These are phyloP conservation scores for Plectranthus barbatus DNA, from an alignment of 257 asterid species.

Conservation along the genomic window DNA sequence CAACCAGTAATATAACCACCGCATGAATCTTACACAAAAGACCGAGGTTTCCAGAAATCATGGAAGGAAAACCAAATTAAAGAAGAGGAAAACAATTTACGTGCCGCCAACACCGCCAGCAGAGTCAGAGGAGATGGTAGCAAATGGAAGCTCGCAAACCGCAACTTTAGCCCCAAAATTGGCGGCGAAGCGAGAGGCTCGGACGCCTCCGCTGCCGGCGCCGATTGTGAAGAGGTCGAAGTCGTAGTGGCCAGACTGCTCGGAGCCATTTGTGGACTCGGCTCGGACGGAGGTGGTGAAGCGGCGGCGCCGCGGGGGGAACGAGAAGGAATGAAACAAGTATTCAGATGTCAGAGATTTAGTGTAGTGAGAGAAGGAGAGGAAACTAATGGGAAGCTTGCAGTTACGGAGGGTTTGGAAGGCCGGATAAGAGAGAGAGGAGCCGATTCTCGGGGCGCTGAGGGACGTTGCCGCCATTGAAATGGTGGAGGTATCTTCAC, in stretches of 20 bases:
- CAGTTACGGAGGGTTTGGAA: constrained; percentile 32
- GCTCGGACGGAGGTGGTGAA: constrained; percentile 40
- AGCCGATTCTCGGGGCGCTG: constrained; percentile 46
- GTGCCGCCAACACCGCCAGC: constrained; percentile 97
- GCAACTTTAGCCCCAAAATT: constrained; percentile 89
- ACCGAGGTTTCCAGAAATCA: background rate
- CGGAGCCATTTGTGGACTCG: constrained; percentile 49
- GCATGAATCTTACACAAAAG: background rate
- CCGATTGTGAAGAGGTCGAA: constrained; percentile 92
- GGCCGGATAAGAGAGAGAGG: constrained; percentile 37
- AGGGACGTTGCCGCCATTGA: constrained; percentile 72
- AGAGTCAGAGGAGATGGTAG: constrained; percentile 80
- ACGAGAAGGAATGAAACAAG: constrained; percentile 9
- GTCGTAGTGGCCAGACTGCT: constrained; percentile 49
- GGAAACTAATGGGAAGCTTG: constrained; percentile 28
- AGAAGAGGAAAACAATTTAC: constrained; percentile 23
- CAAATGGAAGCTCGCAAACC: constrained; percentile 87
- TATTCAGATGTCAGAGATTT: constrained; percentile 14
- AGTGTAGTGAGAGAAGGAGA: constrained; percentile 20
- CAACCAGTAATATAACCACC: background rate
- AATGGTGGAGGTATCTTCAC: background rate
- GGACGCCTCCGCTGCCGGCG: constrained; percentile 97
- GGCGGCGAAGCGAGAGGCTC: constrained; percentile 93
- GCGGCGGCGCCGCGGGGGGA: constrained; percentile 22
- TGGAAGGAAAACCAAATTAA: background rate